Evolutionary conservation across 371 early-diverging fungal species (phyloP).

Genomic region (Quaeritorhiza haematococci): DNA sequence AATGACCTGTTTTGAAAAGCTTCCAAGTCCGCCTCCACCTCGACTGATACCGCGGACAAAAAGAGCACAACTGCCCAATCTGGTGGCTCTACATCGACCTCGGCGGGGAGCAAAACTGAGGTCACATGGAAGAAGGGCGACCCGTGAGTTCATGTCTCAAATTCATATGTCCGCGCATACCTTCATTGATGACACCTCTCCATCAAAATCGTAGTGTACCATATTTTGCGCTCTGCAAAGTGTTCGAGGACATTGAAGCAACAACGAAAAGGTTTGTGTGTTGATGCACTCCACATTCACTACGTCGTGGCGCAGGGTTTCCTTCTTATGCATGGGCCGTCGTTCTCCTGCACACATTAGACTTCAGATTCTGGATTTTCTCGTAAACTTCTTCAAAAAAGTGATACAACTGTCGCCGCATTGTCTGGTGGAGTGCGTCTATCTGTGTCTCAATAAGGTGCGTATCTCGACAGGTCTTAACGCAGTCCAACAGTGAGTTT

Average conservation of each 20-base stretch:
- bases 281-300: neutral
- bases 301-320: neutral
- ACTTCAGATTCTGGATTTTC: slow-evolving; percentile 73
- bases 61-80: too few species aligned
- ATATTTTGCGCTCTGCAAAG: slow-evolving; percentile 78
- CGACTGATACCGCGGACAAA: too few species aligned
- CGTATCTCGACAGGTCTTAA: neutral
- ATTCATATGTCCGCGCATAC: too few species aligned
- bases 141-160: too few species aligned
- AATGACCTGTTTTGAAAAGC: too few species aligned
- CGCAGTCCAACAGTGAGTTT: neutral
- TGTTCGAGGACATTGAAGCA: slow-evolving; percentile 79
- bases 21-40: too few species aligned
- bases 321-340: neutral
- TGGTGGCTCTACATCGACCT: too few species aligned
- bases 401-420: slow-evolving; percentile 70
- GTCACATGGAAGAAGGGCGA: too few species aligned
- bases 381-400: slow-evolving; percentile 69
- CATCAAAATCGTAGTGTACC: slow-evolving; percentile 60
- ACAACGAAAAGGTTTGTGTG: slow-evolving; percentile 61
- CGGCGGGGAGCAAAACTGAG: too few species aligned
- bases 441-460: slow-evolving; percentile 90
- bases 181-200: too few species aligned
- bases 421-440: slow-evolving; percentile 70
- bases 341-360: slow-evolving; percentile 34